A percentile compares a stretch with the other conserved stretches of the same genome.
These are phyloP conservation scores for Talaromyces trachyspermus DNA, from an alignment of 495 filamentous ascomycete species.

Conservation along the genomic window DNA sequence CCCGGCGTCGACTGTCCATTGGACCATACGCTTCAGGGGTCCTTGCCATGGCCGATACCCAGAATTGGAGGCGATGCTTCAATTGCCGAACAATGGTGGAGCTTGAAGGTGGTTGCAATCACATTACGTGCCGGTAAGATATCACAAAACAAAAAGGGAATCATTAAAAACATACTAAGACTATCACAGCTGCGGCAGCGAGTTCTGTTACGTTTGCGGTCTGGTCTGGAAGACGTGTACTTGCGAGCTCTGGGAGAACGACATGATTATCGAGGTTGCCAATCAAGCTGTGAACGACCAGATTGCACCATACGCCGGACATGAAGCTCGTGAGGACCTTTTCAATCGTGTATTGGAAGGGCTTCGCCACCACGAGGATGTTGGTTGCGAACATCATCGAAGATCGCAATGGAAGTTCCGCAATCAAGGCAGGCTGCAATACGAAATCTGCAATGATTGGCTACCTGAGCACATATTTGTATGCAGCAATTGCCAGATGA, in stretches of 20 bases:
- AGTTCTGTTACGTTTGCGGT: conserved; percentile 21
- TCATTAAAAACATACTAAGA: neutral
- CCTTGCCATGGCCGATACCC: conserved; percentile 7
- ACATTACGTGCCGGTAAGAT: conserved; percentile 19
- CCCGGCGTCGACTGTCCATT: conserved; percentile 15
- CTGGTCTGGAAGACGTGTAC: conserved; percentile 41
- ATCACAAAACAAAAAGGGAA: neutral
- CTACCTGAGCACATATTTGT: conserved; percentile 12
- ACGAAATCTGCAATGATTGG: conserved; percentile 8
- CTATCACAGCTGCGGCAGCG: conserved; percentile 9
- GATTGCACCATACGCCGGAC: neutral
- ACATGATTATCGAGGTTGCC: conserved; percentile 21
- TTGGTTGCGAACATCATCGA: conserved; percentile 11
- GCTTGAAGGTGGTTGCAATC: conserved; percentile 16
- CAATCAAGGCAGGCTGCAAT: conserved; percentile 9
- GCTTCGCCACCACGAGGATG: conserved; percentile 8
- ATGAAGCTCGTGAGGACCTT: neutral
- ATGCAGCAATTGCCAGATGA: conserved; percentile 10
- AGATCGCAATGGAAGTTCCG: conserved; percentile 12
- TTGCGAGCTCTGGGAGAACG: conserved; percentile 36
- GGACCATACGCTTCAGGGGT: conserved; percentile 14
- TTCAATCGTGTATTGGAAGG: conserved; percentile 7
- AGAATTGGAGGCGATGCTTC: conserved; percentile 15
- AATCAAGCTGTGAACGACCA: neutral
- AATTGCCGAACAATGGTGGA: conserved; percentile 16